Evolutionary conservation across 2,329 filamentous ascomycete species (phyloP).

Genomic region (Fusarium foetens): DNA sequence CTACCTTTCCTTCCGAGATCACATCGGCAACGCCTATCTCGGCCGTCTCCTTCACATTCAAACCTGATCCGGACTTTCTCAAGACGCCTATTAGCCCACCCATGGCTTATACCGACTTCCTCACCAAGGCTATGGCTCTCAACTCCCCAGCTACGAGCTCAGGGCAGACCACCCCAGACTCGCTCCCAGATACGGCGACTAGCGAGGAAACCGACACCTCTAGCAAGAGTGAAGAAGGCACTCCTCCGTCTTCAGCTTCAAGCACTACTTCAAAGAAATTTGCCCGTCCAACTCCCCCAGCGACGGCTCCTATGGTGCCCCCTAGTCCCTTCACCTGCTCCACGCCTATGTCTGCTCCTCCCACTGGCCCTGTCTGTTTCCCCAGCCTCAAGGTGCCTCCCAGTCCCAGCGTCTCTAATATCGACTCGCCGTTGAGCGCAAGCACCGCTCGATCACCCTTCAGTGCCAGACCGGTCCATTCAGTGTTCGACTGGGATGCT

Average conservation of each 20-base stretch:
- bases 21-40: conserved; percentile 75
- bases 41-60: conserved; percentile 53
- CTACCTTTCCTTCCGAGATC: conserved; percentile 70
- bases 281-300: conserved; percentile 43
- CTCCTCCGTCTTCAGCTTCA: conserved; percentile 60
- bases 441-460: conserved; percentile 75
- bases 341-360: conserved; percentile 67
- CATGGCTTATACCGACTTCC: conserved; percentile 89
- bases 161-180: conserved; percentile 60
- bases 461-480: conserved; percentile 71
- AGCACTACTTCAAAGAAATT: conserved; percentile 46
- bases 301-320: conserved; percentile 54
- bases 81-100: conserved; percentile 95
- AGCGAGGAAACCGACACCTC: conserved; percentile 66
- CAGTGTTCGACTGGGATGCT: conserved; percentile 82
- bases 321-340: conserved; percentile 63
- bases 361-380: conserved; percentile 69
- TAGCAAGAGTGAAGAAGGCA: conserved; percentile 65
- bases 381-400: conserved; percentile 79
- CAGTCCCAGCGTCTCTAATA: conserved; percentile 74
- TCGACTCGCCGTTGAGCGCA: conserved; percentile 76
- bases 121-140: conserved; percentile 79
- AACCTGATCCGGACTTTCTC: conserved; percentile 64
- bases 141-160: conserved; percentile 72
- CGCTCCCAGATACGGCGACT: conserved; percentile 65